A percentile compares a stretch with the other conserved stretches of the same genome.
Conservation (phyloP, 306 rosid genomes). For the Casuarina cunninghamiana region DNA sequence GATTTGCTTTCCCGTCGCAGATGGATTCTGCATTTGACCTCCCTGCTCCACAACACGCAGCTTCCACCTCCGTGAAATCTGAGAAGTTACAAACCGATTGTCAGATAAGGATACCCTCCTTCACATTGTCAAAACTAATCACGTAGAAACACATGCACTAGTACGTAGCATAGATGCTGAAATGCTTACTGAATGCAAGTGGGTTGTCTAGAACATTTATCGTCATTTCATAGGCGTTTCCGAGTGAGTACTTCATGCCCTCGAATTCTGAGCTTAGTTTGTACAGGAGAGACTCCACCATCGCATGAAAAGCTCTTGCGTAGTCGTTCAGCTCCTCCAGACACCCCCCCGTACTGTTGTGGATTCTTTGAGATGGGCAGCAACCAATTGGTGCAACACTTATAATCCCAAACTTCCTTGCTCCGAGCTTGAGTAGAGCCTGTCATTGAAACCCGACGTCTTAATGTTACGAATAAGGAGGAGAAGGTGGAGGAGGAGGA, state of each 20-base stretch:
- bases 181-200: slow-evolving; percentile 18
- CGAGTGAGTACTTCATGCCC: slow-evolving; percentile 30
- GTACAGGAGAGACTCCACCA: slow-evolving; percentile 4
- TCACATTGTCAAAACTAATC: no score
- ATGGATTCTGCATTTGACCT: slow-evolving; percentile 23
- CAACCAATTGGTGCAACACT: slow-evolving; percentile 30
- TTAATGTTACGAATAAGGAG: background rate
- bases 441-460: background rate
- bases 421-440: slow-evolving; percentile 28
- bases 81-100: background rate
- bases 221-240: slow-evolving; percentile 34
- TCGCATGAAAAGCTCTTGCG: slow-evolving; percentile 24
- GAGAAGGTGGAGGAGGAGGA: background rate
- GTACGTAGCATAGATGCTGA: background rate
- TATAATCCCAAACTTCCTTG: slow-evolving; percentile 34
- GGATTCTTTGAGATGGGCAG: slow-evolving; percentile 34
- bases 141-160: background rate
- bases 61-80: slow-evolving; percentile 25
- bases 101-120: no score
- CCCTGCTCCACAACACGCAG: slow-evolving; percentile 36
- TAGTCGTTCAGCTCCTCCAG: slow-evolving; percentile 28
- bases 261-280: slow-evolving; percentile 23
- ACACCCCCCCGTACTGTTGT: slow-evolving; percentile 25
- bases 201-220: slow-evolving; percentile 23
- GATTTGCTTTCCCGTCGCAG: slow-evolving; percentile 6